Evolutionary conservation across 768 basidiomycete species (phyloP).

Genomic region (Kwoniella dendrophila): DNA sequence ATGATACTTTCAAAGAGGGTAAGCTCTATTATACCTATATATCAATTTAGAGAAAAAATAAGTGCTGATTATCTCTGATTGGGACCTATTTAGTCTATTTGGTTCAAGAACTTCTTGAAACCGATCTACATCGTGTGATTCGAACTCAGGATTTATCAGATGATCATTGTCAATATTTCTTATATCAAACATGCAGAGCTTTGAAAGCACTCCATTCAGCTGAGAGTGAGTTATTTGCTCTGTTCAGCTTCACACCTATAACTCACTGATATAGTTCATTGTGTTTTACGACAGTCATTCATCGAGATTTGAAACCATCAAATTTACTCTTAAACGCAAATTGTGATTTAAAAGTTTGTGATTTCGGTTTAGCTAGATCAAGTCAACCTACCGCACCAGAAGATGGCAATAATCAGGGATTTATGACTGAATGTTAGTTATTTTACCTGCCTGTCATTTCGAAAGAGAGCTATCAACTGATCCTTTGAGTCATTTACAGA

Average conservation of each 20-base stretch:
- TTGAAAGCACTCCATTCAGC: constrained; percentile 95
- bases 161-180: constrained; percentile 88
- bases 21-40: too few relatives aligned
- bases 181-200: constrained; percentile 89
- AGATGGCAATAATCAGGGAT: constrained; percentile 37
- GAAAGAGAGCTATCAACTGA: background rate
- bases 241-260: background rate
- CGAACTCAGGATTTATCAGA: constrained; percentile 92
- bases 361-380: constrained; percentile 86
- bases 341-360: constrained; percentile 63
- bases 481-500: constrained; percentile 64
- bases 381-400: constrained; percentile 34
- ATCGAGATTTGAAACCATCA: constrained; percentile 58
- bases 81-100: constrained; percentile 53
- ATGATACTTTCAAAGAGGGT: constrained; percentile 78
- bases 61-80: background rate
- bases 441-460: background rate
- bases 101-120: constrained; percentile 91
- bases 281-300: constrained; percentile 59
- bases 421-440: constrained; percentile 55
- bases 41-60: too few relatives aligned
- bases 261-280: background rate
- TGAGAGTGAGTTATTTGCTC: constrained; percentile 57
- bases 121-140: constrained; percentile 95
- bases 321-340: constrained; percentile 58